Percentiles rank a stretch among this genome's conserved stretches.
These are phyloP conservation scores for Choricystis sp. DNA, from an alignment of 139 green algal genomes.

Conservation along the genomic window DNA sequence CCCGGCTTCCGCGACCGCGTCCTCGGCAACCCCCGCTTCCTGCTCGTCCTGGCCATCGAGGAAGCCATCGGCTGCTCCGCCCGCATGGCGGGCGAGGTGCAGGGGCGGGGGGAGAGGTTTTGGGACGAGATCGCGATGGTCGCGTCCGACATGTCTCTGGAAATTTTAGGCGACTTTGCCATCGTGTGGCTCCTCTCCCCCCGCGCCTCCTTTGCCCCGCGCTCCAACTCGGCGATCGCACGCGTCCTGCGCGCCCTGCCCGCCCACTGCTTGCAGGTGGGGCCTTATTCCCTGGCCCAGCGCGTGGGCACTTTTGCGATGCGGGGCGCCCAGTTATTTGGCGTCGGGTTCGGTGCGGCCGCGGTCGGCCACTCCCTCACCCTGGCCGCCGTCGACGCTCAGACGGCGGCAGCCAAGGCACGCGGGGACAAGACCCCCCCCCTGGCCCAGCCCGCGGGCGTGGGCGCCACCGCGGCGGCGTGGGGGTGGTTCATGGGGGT, in stretches of 20 bases:
- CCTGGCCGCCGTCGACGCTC: background rate
- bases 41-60: constrained; percentile 14
- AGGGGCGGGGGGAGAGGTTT: constrained; percentile 6
- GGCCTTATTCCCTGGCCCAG: constrained; percentile 1
- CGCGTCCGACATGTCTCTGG: constrained; percentile 13
- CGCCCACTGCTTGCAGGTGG: constrained; percentile 12
- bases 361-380: constrained; percentile 13
- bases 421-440: background rate
- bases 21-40: constrained; percentile 16
- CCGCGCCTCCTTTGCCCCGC: constrained; percentile 2
- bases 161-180: constrained; percentile 17
- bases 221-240: background rate
- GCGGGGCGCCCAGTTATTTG: constrained; percentile 12
- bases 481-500: constrained; percentile 14
- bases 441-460: background rate
- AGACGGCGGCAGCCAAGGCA: background rate
- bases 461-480: background rate
- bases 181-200: constrained; percentile 18
- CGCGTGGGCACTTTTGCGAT: constrained; percentile 1
- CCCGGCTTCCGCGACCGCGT: constrained; percentile 9
- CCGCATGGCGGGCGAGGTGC: constrained; percentile 9
- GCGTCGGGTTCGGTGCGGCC: constrained; percentile 6
- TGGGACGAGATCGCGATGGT: constrained; percentile 18
- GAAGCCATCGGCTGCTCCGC: constrained; percentile 8
- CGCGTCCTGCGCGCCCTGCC: constrained; percentile 4